phyloP scores from a whole-genome alignment of 306 rosid genomes.

The Carpinus fangiana region DNA sequence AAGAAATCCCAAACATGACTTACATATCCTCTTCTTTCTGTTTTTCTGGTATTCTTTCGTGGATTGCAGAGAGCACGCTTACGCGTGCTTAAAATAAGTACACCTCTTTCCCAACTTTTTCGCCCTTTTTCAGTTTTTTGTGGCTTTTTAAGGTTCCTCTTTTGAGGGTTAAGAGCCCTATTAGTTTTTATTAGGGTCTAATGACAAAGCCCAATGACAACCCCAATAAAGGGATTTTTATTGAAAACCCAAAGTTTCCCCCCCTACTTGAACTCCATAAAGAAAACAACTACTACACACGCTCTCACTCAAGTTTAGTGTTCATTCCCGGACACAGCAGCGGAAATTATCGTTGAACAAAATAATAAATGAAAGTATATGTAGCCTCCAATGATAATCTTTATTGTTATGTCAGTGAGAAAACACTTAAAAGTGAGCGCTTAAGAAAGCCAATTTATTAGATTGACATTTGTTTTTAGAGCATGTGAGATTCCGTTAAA shows the following conservation, averaged over 20 bases:
- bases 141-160: background rate
- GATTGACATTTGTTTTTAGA: too few species aligned
- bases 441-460: too few species aligned
- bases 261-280: background rate
- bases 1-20: background rate
- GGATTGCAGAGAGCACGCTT: conserved; percentile 1
- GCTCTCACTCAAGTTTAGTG: too few species aligned
- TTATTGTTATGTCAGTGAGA: too few species aligned
- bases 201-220: background rate
- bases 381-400: too few species aligned
- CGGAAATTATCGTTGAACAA: too few species aligned
- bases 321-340: too few species aligned
- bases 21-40: background rate
- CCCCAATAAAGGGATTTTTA: background rate
- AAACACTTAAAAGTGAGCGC: too few species aligned
- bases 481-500: too few species aligned
- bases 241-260: background rate
- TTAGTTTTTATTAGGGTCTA: background rate
- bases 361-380: too few species aligned
- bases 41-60: too few species aligned
- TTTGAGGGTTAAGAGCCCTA: background rate
- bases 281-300: too few species aligned
- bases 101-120: background rate
- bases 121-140: conserved; percentile 9
- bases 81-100: background rate